phyloP scores from a whole-genome alignment of 2,329 filamentous ascomycete species.

The Byssoonygena ceratinophila region DNA sequence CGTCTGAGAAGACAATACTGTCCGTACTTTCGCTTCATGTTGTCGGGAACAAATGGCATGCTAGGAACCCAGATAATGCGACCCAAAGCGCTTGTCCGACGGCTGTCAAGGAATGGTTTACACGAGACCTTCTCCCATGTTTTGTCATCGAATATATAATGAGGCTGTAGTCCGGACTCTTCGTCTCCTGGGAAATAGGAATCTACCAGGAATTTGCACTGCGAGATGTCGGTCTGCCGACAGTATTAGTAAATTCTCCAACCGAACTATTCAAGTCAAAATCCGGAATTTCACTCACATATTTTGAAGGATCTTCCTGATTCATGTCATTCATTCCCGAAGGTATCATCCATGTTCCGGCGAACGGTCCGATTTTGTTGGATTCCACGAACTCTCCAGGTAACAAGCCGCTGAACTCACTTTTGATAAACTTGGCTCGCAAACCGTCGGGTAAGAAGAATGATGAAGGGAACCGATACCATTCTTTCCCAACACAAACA shows the following conservation, averaged over 20 bases:
- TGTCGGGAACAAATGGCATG: slow-evolving; percentile 55
- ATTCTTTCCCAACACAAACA: slow-evolving; percentile 90
- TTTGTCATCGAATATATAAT: slow-evolving; percentile 62
- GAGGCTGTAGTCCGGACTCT: slow-evolving; percentile 61
- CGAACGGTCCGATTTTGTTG: slow-evolving; percentile 59
- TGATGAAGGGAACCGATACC: slow-evolving; percentile 93
- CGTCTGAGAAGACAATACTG: slow-evolving; percentile 71
- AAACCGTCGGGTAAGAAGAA: slow-evolving; percentile 79
- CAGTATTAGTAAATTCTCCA: neutral
- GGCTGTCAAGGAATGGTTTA: slow-evolving; percentile 67
- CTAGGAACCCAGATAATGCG: slow-evolving; percentile 76
- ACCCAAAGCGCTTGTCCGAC: slow-evolving; percentile 60
- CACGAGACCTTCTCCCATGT: slow-evolving; percentile 72
- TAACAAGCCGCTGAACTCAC: slow-evolving; percentile 76
- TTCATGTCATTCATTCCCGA: slow-evolving; percentile 87
- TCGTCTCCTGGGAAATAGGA: slow-evolving; percentile 58
- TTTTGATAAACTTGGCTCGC: slow-evolving; percentile 79
- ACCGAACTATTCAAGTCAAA: slow-evolving; percentile 24
- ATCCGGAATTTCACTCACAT: slow-evolving; percentile 40
- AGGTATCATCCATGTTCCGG: slow-evolving; percentile 74
- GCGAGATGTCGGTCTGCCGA: slow-evolving; percentile 52
- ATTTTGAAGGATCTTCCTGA: slow-evolving; percentile 75
- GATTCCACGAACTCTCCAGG: slow-evolving; percentile 80
- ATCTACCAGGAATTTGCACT: slow-evolving; percentile 79
- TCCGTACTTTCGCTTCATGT: slow-evolving; percentile 68